Evolutionary conservation across 208 protist species (phyloP).

Genomic region (Trypanosoma conorhini): DNA sequence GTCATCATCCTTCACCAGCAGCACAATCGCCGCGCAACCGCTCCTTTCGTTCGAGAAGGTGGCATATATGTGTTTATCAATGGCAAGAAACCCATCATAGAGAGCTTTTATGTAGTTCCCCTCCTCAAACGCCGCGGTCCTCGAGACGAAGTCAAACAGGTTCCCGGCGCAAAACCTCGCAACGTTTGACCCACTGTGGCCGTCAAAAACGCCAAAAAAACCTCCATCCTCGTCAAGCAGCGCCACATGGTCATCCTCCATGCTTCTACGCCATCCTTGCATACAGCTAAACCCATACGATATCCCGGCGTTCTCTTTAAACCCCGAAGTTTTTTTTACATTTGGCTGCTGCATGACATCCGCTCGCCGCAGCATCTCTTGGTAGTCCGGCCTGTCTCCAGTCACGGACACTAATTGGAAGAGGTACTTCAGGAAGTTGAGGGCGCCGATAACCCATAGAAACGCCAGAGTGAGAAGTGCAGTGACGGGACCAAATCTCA

Average conservation of each 20-base stretch:
- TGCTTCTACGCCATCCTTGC: constrained; percentile 90
- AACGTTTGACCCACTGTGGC: constrained; percentile 79
- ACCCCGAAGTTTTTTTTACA: constrained; percentile 63
- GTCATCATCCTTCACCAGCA: constrained; percentile 73
- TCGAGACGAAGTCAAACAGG: constrained; percentile 71
- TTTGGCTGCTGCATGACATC: constrained; percentile 90
- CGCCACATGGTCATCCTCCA: constrained; percentile 92
- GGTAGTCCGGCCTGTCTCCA: constrained; percentile 40
- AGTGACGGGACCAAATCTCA: constrained; percentile 11
- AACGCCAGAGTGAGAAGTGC: constrained; percentile 13
- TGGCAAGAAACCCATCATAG: constrained; percentile 85
- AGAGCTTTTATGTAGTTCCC: constrained; percentile 66
- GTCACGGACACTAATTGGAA: constrained; percentile 18
- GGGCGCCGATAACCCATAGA: constrained; percentile 20
- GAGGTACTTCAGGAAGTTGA: constrained; percentile 21
- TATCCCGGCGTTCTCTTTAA: constrained; percentile 66
- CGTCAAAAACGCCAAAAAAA: constrained; percentile 92
- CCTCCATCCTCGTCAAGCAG: constrained; percentile 68
- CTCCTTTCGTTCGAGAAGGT: constrained; percentile 56
- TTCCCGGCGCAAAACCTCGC: constrained; percentile 80
- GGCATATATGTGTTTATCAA: constrained; percentile 74
- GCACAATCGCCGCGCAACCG: constrained; percentile 87
- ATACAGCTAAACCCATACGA: constrained; percentile 77
- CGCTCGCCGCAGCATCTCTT: constrained; percentile 71
- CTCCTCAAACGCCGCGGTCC: constrained; percentile 57